phyloP scores from a whole-genome alignment of 1,284 basidiomycete genomes.

The Naganishia liquefaciens region DNA sequence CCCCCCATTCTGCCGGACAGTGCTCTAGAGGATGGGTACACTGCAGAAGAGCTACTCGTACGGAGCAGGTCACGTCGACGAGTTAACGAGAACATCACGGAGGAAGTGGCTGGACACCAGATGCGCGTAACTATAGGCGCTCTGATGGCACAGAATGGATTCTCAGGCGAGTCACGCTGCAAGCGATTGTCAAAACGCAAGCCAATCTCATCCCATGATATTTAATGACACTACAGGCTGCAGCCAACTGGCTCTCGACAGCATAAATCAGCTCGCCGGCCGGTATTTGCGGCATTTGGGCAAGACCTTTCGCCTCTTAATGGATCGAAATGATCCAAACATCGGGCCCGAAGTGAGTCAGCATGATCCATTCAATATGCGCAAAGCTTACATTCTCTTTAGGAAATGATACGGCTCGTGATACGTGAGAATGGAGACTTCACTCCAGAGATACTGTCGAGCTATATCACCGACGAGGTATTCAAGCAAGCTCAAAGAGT shows the following conservation, averaged over 20 bases:
- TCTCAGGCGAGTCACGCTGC: constrained; percentile 67
- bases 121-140: constrained; percentile 57
- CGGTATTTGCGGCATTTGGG: constrained; percentile 87
- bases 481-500: constrained; percentile 76
- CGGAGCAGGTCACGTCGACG: constrained; percentile 36
- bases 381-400: constrained; percentile 6
- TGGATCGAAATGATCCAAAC: constrained; percentile 73
- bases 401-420: constrained; percentile 90
- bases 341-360: constrained; percentile 76
- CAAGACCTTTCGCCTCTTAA: constrained; percentile 74
- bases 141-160: constrained; percentile 80
- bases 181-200: not conserved
- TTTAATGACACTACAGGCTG: constrained; percentile 49
- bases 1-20: constrained; percentile 12
- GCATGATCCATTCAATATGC: constrained; percentile 3
- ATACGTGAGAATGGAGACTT: constrained; percentile 82
- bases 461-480: constrained; percentile 86
- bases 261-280: constrained; percentile 73
- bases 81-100: constrained; percentile 47
- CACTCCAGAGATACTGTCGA: constrained; percentile 72
- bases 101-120: constrained; percentile 43
- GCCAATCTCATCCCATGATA: no score
- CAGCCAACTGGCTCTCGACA: constrained; percentile 68
- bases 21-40: constrained; percentile 8
- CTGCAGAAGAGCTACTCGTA: constrained; percentile 19